Conservation (phyloP, 352 stramenopile species). For the Globisporangium megalacanthum region DNA sequence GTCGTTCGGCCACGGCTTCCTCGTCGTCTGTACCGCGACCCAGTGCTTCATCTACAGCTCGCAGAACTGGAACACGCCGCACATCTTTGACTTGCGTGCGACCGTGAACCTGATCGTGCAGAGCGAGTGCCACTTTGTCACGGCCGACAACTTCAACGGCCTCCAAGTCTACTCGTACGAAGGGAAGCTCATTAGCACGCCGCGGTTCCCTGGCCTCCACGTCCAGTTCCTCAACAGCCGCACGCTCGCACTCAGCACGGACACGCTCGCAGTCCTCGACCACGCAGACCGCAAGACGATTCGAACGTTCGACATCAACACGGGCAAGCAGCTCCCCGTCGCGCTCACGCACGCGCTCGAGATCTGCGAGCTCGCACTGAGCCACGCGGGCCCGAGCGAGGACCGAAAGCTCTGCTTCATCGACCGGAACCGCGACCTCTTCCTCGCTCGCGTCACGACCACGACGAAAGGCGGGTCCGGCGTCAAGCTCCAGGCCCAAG, state of each 20-base stretch:
- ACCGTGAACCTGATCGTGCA: constrained; percentile 86
- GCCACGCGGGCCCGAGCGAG: constrained; percentile 58
- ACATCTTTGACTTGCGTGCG: constrained; percentile 90
- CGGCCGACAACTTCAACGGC: constrained; percentile 85
- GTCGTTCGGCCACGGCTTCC: constrained; percentile 86
- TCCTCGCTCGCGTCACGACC: constrained; percentile 44
- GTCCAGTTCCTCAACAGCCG: constrained; percentile 84
- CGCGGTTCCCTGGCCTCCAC: constrained; percentile 84
- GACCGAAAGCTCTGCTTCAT: constrained; percentile 88
- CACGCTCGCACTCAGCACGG: constrained; percentile 82
- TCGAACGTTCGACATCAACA: constrained; percentile 86
- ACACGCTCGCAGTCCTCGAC: constrained; percentile 88
- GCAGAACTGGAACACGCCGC: constrained; percentile 90
- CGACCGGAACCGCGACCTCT: constrained; percentile 85
- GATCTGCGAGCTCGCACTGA: constrained; percentile 81
- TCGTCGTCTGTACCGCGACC: constrained; percentile 90
- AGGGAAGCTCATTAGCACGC: constrained; percentile 81
- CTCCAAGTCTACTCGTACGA: constrained; percentile 93
- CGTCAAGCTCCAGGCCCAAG: constrained; percentile 87
- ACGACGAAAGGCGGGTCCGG: constrained; percentile 34
- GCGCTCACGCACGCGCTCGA: constrained; percentile 65
- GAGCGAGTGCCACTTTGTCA: constrained; percentile 86
- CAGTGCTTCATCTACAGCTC: constrained; percentile 92
- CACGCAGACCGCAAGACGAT: constrained; percentile 87
- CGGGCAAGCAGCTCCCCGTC: constrained; percentile 67